Evolutionary conservation across 352 stramenopile genomes (phyloP), one percentile per base, ranked within the genome.

Genomic region (Phytopythium mirpurense): DNA sequence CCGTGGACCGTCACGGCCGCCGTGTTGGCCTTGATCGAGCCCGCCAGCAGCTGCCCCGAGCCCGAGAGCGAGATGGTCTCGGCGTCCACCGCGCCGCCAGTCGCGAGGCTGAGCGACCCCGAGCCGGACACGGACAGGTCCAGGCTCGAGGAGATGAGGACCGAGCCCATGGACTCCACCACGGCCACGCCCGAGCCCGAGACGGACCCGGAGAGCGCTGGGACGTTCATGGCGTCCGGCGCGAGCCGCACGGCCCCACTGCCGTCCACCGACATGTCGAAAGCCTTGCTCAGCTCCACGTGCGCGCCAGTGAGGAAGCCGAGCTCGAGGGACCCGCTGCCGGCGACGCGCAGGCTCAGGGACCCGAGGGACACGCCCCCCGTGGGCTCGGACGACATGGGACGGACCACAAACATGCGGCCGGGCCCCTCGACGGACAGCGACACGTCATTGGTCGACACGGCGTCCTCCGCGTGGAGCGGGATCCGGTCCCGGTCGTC

Each of bases 21-120:
- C 24, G 62, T 60, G 16, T 56, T 56, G 1, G 68, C 66, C 11
- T 78, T 55, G 36, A 86, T 67, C 44, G 72, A 83, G 26, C 72
- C 72, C 27, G 63, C 63, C 54, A 76, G 65, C 23, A 83, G 56
- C 21, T 74, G 54, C 18, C 75, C 78, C 29, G 74, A 63, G 11
- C 78, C 78, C 7, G 74, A 70, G 46, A 86, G 23, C 48, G 59
- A 69, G 38, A 88, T 35, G 21, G 63, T 73, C 59, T 86, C 60
- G 40, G 74, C 72, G n/a, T 77, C 59, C 3, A 68, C 63, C 21
- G 51, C 59, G 8, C 77, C 77, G 8, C 44, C 42, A 18, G 70
- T 74, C 16, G 65, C 60, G 29, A 84, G 70, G 56, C 65, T 83
- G 4, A 62, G 47, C 51, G 68, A 46, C 23, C 72, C 73, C 37